Evolutionary conservation across 371 early-diverging fungal genomes (phyloP).

Genomic region (Mucor racemosus): DNA sequence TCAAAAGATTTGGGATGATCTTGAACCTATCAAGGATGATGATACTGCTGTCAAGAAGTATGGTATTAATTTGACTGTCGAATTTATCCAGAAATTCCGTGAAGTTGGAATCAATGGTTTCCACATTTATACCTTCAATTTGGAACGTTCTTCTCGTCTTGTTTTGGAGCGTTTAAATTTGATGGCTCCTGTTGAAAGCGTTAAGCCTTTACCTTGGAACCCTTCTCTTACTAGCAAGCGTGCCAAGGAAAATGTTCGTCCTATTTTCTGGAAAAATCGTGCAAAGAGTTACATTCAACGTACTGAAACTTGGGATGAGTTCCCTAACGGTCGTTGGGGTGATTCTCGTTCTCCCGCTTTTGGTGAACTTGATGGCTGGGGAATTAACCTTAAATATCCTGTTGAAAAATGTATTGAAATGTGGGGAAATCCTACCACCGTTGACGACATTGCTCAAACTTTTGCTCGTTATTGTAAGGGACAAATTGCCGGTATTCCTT

Average conservation of each 20-base stretch:
- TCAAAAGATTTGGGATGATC: conserved; percentile 76
- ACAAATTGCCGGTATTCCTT: conserved; percentile 82
- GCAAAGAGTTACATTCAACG: conserved; percentile 89
- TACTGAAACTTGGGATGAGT: conserved; percentile 97
- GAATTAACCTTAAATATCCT: conserved; percentile 77
- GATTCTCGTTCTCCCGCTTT: conserved; percentile 92
- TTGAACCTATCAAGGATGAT: conserved; percentile 95
- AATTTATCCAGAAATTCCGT: conserved; percentile 78
- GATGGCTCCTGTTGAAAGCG: conserved; percentile 77
- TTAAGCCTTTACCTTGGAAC: conserved; percentile 68
- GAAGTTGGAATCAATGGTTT: conserved; percentile 76
- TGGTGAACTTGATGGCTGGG: conserved; percentile 94
- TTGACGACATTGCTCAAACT: conserved; percentile 70
- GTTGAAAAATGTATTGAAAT: conserved; percentile 64
- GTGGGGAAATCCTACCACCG: conserved; percentile 80
- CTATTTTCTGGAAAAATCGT: conserved; percentile 97
- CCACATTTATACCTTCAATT: conserved; percentile 91
- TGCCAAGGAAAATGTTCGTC: conserved; percentile 92
- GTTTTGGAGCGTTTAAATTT: conserved; percentile 83
- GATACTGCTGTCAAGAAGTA: conserved; percentile 94
- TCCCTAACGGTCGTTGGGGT: conserved; percentile 98
- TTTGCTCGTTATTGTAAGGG: conserved; percentile 88
- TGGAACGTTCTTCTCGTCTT: conserved; percentile 85
- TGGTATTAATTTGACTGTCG: conserved; percentile 84
- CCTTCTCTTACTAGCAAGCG: conserved; percentile 77